Evolutionary conservation across 805 yeast species (phyloP).

Genomic region (Wickerhamiella sorbophila): DNA sequence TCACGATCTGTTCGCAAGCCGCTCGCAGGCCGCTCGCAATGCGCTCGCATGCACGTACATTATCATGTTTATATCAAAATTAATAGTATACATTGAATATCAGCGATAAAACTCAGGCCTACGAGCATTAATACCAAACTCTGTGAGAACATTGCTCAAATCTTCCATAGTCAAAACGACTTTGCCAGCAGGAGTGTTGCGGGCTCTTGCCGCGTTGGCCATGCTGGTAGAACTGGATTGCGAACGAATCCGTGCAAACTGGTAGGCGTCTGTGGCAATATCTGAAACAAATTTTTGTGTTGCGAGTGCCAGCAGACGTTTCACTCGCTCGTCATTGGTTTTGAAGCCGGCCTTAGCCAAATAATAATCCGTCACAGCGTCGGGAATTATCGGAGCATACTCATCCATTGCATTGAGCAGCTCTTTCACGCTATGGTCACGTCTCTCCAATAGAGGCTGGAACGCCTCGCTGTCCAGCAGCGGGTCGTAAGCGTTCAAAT

Average conservation of each 20-base stretch:
- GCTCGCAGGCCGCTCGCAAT: too few relatives aligned
- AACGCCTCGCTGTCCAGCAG: conserved; percentile 13
- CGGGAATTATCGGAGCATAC: conserved; percentile 91
- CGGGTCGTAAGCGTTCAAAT: conserved; percentile 10
- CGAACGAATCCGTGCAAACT: conserved; percentile 81
- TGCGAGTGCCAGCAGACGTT: conserved; percentile 78
- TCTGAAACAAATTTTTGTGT: conserved; percentile 92
- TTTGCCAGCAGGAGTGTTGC: conserved; percentile 34
- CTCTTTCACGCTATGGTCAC: conserved; percentile 41
- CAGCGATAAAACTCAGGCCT: conserved; percentile 91
- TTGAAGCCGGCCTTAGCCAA: conserved; percentile 73
- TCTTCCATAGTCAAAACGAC: conserved; percentile 88
- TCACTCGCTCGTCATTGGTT: conserved; percentile 61
- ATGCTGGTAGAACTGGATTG: conserved; percentile 65
- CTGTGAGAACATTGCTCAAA: conserved; percentile 79
- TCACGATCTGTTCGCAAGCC: too few relatives aligned
- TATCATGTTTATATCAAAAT: too few relatives aligned
- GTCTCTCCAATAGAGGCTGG: conserved; percentile 18
- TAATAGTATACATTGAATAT: too few relatives aligned
- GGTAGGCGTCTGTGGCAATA: conserved; percentile 92
- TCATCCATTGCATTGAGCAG: conserved; percentile 82
- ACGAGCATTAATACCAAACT: conserved; percentile 77
- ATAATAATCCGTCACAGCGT: conserved; percentile 89
- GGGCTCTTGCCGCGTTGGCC: conserved; percentile 29
- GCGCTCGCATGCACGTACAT: too few relatives aligned